A percentile compares a stretch with the other conserved stretches of the same genome.
Conservation (phyloP, 192 early-diverging fungal species). For the Tieghemiomyces parasiticus region DNA sequence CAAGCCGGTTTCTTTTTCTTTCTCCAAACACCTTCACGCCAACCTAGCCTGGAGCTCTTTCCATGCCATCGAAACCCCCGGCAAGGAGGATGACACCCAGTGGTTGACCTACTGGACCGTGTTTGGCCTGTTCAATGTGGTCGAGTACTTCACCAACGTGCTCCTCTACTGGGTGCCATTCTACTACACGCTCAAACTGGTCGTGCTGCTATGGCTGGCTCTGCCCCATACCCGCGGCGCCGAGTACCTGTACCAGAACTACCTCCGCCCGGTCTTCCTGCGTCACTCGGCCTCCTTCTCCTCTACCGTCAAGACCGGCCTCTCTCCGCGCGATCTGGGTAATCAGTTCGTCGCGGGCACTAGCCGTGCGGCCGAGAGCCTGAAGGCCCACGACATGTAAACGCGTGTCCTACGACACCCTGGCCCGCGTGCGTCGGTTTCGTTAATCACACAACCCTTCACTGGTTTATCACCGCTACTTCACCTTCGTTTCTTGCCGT, state of each 20-base stretch:
- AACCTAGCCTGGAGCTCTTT: conserved; percentile 70
- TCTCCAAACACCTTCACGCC: neutral
- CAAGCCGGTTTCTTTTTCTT: neutral
- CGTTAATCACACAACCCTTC: too few species aligned
- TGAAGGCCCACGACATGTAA: neutral
- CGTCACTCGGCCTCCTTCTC: conserved; percentile 14
- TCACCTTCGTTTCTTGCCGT: too few species aligned
- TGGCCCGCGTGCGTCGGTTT: too few species aligned
- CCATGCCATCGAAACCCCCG: conserved; percentile 73
- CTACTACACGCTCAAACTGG: conserved; percentile 88
- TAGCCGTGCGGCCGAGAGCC: too few species aligned
- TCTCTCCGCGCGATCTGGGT: too few species aligned
- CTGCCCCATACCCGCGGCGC: conserved; percentile 68
- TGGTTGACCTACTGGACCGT: conserved; percentile 92
- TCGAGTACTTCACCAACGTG: conserved; percentile 84
- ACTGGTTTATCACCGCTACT: too few species aligned
- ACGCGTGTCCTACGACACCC: too few species aligned
- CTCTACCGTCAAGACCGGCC: neutral
- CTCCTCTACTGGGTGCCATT: conserved; percentile 91
- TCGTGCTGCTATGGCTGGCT: conserved; percentile 74
- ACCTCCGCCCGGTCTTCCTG: conserved; percentile 62
- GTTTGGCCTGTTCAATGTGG: conserved; percentile 70
- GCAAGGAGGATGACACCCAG: conserved; percentile 67
- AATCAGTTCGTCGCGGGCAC: too few species aligned
- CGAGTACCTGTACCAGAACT: conserved; percentile 53